Conservation (phyloP, 2,329 filamentous ascomycete genomes). For the Pseudogymnoascus sp. region DNA sequence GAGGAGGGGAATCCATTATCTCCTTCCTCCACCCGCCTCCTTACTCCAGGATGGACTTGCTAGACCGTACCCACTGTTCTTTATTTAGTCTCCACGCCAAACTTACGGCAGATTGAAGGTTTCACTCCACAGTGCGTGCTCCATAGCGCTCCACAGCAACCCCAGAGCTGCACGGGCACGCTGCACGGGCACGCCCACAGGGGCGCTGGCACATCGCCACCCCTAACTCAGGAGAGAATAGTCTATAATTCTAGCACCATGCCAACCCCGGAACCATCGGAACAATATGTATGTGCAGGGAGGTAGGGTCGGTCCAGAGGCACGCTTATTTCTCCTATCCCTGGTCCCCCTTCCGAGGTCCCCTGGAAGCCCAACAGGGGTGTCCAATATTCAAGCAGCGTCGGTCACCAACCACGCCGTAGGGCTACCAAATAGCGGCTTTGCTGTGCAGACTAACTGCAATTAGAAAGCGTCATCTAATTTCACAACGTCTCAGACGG, state of each 20-base stretch:
- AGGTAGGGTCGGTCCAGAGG: background rate
- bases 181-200: background rate
- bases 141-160: background rate
- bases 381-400: background rate
- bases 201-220: background rate
- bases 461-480: background rate
- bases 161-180: background rate
- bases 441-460: background rate
- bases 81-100: background rate
- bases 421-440: background rate
- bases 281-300: background rate
- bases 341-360: background rate
- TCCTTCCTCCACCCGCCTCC: too few relatives aligned
- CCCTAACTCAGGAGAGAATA: background rate
- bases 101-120: background rate
- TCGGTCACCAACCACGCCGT: background rate
- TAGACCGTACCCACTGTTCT: background rate
- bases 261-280: background rate
- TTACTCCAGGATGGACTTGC: background rate
- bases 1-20: background rate
- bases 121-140: background rate
- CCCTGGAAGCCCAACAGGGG: background rate
- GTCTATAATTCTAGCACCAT: background rate
- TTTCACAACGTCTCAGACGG: background rate
- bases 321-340: background rate